Evolutionary conservation across 2,329 filamentous ascomycete species (phyloP).

Genomic region (Botrytis cinerea): DNA sequence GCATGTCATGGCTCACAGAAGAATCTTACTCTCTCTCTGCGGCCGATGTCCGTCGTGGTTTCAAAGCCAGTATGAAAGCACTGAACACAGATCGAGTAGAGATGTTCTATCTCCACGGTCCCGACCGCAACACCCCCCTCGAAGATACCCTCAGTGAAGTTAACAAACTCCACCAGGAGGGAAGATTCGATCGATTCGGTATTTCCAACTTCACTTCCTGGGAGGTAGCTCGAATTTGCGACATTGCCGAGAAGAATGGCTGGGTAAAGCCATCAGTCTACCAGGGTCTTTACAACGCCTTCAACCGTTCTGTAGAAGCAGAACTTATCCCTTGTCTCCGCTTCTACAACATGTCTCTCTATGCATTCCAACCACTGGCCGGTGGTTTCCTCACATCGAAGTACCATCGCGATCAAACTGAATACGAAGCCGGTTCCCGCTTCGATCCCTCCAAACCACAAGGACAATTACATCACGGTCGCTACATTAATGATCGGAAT

Average conservation of each 20-base stretch:
- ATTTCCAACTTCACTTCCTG: constrained; percentile 60
- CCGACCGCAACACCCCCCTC: constrained; percentile 37
- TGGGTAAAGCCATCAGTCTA: constrained; percentile 43
- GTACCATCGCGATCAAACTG: constrained; percentile 52
- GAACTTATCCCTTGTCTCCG: constrained; percentile 60
- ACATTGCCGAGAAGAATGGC: constrained; percentile 41
- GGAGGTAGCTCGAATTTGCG: constrained; percentile 39
- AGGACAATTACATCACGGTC: constrained; percentile 53
- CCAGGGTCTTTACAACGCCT: constrained; percentile 42
- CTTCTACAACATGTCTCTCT: constrained; percentile 61
- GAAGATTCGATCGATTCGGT: constrained; percentile 47
- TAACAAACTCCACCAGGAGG: constrained; percentile 42
- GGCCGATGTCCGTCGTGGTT: constrained; percentile 50
- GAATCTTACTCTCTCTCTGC: constrained; percentile 48
- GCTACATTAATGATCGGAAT: constrained; percentile 63
- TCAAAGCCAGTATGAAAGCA: constrained; percentile 55
- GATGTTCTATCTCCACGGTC: constrained; percentile 38
- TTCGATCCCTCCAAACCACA: constrained; percentile 48
- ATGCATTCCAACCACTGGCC: constrained; percentile 61
- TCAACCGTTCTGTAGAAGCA: constrained; percentile 56
- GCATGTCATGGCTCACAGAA: neutral
- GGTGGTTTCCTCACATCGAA: constrained; percentile 50
- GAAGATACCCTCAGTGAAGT: constrained; percentile 39
- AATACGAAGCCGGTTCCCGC: constrained; percentile 28
- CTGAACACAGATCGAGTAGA: constrained; percentile 51